Evolutionary conservation across 495 filamentous ascomycete genomes (phyloP).

Genomic region (Tuber microsphaerosporum): DNA sequence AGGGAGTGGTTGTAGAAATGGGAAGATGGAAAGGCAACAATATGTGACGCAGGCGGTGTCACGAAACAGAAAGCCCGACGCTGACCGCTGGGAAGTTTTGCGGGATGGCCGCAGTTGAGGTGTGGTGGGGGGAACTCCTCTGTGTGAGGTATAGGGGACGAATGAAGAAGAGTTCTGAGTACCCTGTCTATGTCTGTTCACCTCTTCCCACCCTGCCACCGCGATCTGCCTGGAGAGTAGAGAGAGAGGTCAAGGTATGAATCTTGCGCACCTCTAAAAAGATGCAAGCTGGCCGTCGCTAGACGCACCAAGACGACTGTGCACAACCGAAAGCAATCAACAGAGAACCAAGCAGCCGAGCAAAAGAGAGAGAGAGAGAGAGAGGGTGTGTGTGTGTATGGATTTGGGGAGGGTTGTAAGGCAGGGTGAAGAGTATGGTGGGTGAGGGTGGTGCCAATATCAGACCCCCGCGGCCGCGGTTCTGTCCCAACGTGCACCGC

Average conservation of each 20-base stretch:
- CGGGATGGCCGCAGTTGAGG: constrained; percentile 36
- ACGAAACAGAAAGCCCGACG: constrained; percentile 36
- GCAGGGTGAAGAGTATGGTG: constrained; percentile 11
- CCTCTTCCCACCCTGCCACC: constrained; percentile 20
- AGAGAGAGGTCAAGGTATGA: constrained; percentile 34
- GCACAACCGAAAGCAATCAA: constrained; percentile 39
- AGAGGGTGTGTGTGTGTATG: constrained; percentile 3
- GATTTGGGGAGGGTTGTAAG: constrained; percentile 5
- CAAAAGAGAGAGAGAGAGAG: constrained; percentile 22
- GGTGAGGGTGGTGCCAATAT: constrained; percentile 34
- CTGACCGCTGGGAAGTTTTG: constrained; percentile 35
- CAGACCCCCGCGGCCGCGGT: constrained; percentile 36
- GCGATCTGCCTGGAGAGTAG: constrained; percentile 25
- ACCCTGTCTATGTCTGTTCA: constrained; percentile 29
- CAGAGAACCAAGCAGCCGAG: constrained; percentile 34
- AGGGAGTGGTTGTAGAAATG: constrained; percentile 23
- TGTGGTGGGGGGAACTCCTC: constrained; percentile 26
- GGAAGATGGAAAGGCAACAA: constrained; percentile 25
- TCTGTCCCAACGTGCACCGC: background rate
- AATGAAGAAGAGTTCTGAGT: constrained; percentile 30
- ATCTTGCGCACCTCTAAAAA: constrained; percentile 34
- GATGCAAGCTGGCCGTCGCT: constrained; percentile 24
- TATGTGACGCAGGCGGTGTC: constrained; percentile 36
- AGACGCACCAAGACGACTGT: constrained; percentile 33
- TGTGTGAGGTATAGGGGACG: constrained; percentile 15